These are phyloP conservation scores for Lasiodiplodia sp. DNA, from an alignment of 2,329 filamentous ascomycete genomes.

Conservation along the genomic window DNA sequence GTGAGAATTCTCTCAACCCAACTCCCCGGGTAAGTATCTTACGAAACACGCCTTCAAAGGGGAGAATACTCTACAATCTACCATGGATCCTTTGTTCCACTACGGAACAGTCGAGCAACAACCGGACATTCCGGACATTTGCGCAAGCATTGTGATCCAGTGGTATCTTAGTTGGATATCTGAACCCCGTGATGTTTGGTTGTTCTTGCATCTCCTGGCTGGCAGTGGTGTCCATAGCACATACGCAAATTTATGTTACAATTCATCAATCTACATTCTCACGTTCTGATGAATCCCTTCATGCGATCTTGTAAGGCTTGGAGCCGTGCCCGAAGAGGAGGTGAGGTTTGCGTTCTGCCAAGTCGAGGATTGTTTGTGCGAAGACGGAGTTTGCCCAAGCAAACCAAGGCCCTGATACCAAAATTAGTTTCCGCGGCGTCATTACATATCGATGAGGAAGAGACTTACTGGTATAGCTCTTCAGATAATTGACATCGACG, in stretches of 20 bases:
- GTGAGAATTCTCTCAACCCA: too few relatives aligned
- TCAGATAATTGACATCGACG: conserved; percentile 76
- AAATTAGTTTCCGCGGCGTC: neutral
- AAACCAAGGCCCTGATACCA: conserved; percentile 77
- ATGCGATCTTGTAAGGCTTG: conserved; percentile 61
- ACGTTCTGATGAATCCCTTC: neutral
- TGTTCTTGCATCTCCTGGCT: neutral
- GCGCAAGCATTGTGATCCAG: neutral
- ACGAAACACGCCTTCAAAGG: neutral
- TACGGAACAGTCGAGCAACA: neutral
- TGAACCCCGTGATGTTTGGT: neutral
- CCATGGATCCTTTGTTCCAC: neutral
- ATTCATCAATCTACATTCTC: neutral
- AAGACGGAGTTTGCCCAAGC: conserved; percentile 98
- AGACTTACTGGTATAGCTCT: conserved; percentile 75
- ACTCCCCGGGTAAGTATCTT: neutral
- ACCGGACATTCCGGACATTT: neutral
- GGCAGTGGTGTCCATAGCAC: neutral
- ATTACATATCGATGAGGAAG: neutral
- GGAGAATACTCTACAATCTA: neutral
- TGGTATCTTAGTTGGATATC: neutral
- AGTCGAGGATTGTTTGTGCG: conserved; percentile 86
- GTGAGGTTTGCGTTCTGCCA: conserved; percentile 88
- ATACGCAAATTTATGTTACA: neutral
- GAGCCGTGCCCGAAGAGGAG: conserved; percentile 76